A percentile compares a stretch with the other conserved stretches of the same genome.
Conservation (phyloP, 148 eudicot species). For the Chenopodium formosanum region DNA sequence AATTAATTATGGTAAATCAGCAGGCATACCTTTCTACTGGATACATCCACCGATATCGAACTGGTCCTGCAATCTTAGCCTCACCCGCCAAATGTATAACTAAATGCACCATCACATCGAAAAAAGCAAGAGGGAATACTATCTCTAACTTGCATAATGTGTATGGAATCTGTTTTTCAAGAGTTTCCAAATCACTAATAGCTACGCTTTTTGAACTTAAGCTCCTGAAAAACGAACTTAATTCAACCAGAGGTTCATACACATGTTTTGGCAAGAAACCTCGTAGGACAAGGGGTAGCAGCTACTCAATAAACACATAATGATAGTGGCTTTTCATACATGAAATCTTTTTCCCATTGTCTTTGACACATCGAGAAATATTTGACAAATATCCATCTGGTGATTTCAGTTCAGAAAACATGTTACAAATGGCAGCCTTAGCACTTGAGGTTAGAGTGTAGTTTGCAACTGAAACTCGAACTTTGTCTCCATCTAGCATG, state of each 20-base stretch:
- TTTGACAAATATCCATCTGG: neutral
- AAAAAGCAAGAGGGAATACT: neutral
- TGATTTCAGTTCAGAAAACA: no score
- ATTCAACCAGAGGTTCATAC: no score
- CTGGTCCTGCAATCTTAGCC: neutral
- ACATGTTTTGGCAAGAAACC: no score
- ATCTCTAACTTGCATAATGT: neutral
- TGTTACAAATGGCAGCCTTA: neutral
- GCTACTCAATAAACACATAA: slow-evolving; percentile 14
- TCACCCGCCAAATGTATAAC: slow-evolving; percentile 1
- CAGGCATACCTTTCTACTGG: neutral
- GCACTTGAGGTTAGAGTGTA: neutral
- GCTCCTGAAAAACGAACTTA: no score
- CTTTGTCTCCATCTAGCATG: neutral
- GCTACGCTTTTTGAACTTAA: no score
- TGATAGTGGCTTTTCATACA: neutral
- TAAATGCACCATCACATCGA: neutral
- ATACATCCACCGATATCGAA: slow-evolving; percentile 1
- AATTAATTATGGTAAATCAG: no score
- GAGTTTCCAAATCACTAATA: no score
- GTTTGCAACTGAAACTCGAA: neutral
- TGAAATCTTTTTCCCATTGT: neutral
- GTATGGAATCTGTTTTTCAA: no score
- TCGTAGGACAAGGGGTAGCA: neutral
- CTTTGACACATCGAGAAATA: neutral